Evolutionary conservation across 139 green algal genomes (phyloP).

Genomic region (Chlamydomonas sp.): DNA sequence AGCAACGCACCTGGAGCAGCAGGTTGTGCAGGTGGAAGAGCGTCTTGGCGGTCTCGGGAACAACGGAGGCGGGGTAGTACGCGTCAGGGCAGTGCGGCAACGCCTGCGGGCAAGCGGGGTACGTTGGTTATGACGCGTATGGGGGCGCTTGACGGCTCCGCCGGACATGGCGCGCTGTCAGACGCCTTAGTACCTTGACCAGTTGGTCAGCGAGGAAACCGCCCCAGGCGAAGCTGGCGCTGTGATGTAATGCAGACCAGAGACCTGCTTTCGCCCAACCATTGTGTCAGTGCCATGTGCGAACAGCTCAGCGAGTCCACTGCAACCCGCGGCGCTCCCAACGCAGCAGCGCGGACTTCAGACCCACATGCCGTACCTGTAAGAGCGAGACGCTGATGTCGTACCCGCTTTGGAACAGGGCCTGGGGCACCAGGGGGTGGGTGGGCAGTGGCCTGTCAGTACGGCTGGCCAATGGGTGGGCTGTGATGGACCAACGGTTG

Average conservation of each 20-base stretch:
- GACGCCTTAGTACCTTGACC: too few relatives aligned
- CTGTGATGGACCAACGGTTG: background rate
- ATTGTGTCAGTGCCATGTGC: too few relatives aligned
- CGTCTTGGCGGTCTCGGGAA: background rate
- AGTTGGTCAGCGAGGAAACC: too few relatives aligned
- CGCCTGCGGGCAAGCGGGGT: background rate
- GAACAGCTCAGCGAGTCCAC: too few relatives aligned
- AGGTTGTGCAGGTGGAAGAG: slow-evolving; percentile 33
- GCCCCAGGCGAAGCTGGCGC: too few relatives aligned
- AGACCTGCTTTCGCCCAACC: background rate
- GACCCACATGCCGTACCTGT: background rate
- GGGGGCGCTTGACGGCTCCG: too few relatives aligned
- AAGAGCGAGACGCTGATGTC: slow-evolving; percentile 15
- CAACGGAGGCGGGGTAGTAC: slow-evolving; percentile 1
- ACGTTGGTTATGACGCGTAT: background rate
- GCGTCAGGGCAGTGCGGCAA: slow-evolving; percentile 9
- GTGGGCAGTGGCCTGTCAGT: background rate
- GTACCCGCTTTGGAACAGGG: slow-evolving; percentile 29
- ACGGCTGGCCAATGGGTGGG: background rate
- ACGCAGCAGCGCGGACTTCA: background rate
- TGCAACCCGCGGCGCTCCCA: too few relatives aligned
- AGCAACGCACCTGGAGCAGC: slow-evolving; percentile 9
- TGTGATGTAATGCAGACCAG: background rate
- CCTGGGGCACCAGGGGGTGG: background rate
- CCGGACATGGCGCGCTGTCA: too few relatives aligned